A percentile compares a stretch with the other conserved stretches of the same genome.
These are phyloP conservation scores for Pichia terricola DNA, from an alignment of 1,139 yeast genomes.

Conservation along the genomic window DNA sequence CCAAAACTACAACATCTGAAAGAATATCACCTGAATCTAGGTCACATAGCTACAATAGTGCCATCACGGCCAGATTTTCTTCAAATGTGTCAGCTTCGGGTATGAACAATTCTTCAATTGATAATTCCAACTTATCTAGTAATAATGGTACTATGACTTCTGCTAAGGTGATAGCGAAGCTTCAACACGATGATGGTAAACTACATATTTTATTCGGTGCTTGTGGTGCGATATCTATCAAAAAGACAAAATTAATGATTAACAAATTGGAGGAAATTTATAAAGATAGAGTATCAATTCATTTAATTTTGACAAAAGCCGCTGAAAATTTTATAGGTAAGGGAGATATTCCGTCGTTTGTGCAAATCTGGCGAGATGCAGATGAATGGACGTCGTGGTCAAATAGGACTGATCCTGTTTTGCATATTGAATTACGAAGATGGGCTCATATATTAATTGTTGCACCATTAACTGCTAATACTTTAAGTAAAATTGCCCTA, in stretches of 20 bases:
- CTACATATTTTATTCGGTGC: constrained; percentile 81
- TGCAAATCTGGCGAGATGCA: constrained; percentile 75
- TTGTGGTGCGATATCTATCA: constrained; percentile 79
- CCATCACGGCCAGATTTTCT: neutral
- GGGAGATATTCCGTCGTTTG: constrained; percentile 49
- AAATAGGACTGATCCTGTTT: constrained; percentile 77
- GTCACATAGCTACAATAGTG: constrained; percentile 4
- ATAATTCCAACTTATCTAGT: neutral
- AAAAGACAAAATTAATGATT: constrained; percentile 66
- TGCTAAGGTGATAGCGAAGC: constrained; percentile 5
- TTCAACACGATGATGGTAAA: constrained; percentile 87
- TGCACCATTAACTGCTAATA: constrained; percentile 86
- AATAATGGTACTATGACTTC: constrained; percentile 2
- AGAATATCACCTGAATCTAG: no score
- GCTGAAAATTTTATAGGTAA: constrained; percentile 70
- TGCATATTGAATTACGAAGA: constrained; percentile 84
- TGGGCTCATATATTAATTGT: constrained; percentile 92
- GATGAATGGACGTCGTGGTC: constrained; percentile 94
- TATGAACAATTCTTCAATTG: neutral
- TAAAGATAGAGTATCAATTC: constrained; percentile 64
- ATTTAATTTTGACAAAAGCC: constrained; percentile 69
- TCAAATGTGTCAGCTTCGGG: neutral
- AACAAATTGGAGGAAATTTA: constrained; percentile 72
- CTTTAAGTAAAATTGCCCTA: constrained; percentile 78
- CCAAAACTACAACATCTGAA: neutral